Percentiles rank a stretch among this genome's conserved stretches.
phyloP scores from a whole-genome alignment of 768 basidiomycete species.

The Trametes cinnabarina region DNA sequence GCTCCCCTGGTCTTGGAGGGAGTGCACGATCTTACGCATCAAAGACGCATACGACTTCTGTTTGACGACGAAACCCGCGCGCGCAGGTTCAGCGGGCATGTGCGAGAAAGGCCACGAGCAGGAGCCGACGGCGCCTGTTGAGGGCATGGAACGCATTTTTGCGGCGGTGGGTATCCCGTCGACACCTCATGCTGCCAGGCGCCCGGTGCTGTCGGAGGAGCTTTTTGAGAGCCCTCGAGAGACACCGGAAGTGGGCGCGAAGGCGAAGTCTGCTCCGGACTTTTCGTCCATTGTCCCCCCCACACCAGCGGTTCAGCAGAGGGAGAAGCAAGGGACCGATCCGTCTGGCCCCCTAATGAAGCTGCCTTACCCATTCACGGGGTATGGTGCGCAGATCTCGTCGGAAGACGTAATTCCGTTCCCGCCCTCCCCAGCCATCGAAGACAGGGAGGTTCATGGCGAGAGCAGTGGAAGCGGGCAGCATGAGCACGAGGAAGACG shows the following conservation, averaged over 20 bases:
- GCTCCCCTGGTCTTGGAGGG: constrained; percentile 80
- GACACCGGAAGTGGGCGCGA: constrained; percentile 21
- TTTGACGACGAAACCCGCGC: constrained; percentile 42
- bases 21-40: constrained; percentile 65
- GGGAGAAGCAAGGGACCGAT: constrained; percentile 42
- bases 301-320: constrained; percentile 44
- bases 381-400: constrained; percentile 57
- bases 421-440: constrained; percentile 59
- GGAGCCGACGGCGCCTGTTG: constrained; percentile 35
- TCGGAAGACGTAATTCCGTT: constrained; percentile 70
- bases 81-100: constrained; percentile 34
- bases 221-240: constrained; percentile 55
- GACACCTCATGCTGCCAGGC: constrained; percentile 50
- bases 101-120: constrained; percentile 30
- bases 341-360: constrained; percentile 45
- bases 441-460: constrained; percentile 35
- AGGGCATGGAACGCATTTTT: constrained; percentile 59
- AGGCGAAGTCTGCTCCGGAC: constrained; percentile 29
- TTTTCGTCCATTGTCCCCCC: constrained; percentile 43
- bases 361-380: constrained; percentile 72
- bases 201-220: constrained; percentile 60
- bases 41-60: constrained; percentile 85
- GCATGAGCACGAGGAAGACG: constrained; percentile 27
- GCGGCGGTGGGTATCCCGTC: constrained; percentile 53
- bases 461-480: constrained; percentile 6